Base-by-base conservation (phyloP, 352 stramenopile genomes). In the Pythium dissimile region DNA sequence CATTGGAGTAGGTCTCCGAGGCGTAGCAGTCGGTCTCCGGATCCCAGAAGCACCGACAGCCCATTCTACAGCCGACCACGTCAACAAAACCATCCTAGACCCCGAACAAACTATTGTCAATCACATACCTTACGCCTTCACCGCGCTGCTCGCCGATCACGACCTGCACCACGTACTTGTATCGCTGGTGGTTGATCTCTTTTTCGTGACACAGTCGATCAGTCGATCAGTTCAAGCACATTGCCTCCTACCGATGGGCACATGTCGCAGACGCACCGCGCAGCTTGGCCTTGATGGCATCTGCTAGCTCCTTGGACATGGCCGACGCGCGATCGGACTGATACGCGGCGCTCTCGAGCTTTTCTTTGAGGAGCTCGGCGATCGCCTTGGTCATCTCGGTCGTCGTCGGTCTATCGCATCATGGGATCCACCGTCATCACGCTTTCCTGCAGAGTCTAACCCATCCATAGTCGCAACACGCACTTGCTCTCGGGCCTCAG, bases 141-240 rank as follows among this genome's bases (percentile, higher is more conserved):
- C 88, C 88, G 2, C 87, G 76, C 46, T 96, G 87, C 53, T 97
- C 88, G 16, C 88, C 88, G 50, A 97, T 94, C 20, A 96, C 86
- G 34, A 96, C 83, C 42, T 97, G 87, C 15, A 97, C 88, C 26
- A 96, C 75, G 63, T 96, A 97, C 62, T 97, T 97, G 73, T 88
- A 97, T 12, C 88, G 73, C 44, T 80, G 54, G 51, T 91, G 89
- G 50, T 95, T 89, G 60, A 64, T 48, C 57, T 64, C 57, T 64
- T 28, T 12, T n/a, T 39, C 31, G n/a, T n/a, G n/a, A n/a, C n/a
- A n/a, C n/a, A n/a, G n/a, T n/a, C n/a, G n/a, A 20, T 18, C 18
- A 37, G 27, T 4, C 16, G 26, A 3, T 37, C 23, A 12, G 21
- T 10, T 57, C 20, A 38, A 24, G 20, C 26, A 21, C n/a, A 5